Evolutionary conservation across 495 filamentous ascomycete genomes (phyloP).

Genomic region (Lichina pygmaea): DNA sequence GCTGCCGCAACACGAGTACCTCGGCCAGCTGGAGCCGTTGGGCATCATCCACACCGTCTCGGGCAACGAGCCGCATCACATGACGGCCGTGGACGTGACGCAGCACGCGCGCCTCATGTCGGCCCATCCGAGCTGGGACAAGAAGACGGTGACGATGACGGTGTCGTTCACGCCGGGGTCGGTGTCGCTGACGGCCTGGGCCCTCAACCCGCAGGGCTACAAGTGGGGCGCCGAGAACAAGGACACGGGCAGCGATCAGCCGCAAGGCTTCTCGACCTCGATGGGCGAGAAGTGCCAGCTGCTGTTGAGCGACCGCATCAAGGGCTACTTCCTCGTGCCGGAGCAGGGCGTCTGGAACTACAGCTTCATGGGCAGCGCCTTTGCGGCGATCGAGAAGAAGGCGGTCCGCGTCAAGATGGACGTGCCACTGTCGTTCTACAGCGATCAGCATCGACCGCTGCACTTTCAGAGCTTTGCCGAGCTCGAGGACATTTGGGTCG

Average conservation of each 20-base stretch:
- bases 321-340: conserved; percentile 86
- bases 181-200: conserved; percentile 82
- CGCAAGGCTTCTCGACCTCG: conserved; percentile 68
- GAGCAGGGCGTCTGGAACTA: conserved; percentile 91
- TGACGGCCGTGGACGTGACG: conserved; percentile 84
- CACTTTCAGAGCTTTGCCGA: conserved; percentile 92
- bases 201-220: conserved; percentile 71
- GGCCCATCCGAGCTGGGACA: conserved; percentile 61
- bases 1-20: conserved; percentile 77
- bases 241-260: conserved; percentile 72
- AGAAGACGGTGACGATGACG: conserved; percentile 87
- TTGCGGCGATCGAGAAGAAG: conserved; percentile 72
- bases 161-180: conserved; percentile 97
- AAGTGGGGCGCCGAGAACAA: conserved; percentile 96
- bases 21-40: conserved; percentile 67
- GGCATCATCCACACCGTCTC: conserved; percentile 90
- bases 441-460: conserved; percentile 68
- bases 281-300: conserved; percentile 95
- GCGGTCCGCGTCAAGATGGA: conserved; percentile 77
- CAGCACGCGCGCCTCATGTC: conserved; percentile 76
- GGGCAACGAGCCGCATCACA: conserved; percentile 83
- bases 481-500: conserved; percentile 73
- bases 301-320: conserved; percentile 69
- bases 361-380: conserved; percentile 83
- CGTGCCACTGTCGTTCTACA: conserved; percentile 72